Conservation (phyloP, 257 asterid species). For the Primulina huaijiensis region DNA sequence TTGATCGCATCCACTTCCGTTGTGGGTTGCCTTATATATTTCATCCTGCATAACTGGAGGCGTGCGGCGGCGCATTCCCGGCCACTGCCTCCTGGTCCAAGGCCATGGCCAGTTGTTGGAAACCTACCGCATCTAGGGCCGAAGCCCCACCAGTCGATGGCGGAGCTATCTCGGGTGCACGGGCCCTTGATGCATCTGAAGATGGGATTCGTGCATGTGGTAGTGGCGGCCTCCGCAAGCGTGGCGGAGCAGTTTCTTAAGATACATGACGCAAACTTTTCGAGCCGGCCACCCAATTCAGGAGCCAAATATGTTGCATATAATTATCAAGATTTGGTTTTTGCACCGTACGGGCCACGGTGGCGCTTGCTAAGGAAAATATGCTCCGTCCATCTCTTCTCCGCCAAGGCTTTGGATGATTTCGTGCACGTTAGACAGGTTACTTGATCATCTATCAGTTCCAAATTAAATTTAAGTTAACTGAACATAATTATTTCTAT, state of each 20-base stretch:
- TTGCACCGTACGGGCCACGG: constrained; percentile 93
- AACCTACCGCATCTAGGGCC: constrained; percentile 72
- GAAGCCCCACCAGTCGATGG: constrained; percentile 77
- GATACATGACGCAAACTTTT: constrained; percentile 67
- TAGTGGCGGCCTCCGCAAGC: constrained; percentile 73
- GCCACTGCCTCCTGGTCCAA: constrained; percentile 81
- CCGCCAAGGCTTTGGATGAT: constrained; percentile 74
- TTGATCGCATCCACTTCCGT: constrained; percentile 19
- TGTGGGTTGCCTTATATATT: constrained; percentile 22
- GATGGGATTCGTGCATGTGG: constrained; percentile 73
- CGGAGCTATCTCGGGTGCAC: constrained; percentile 57
- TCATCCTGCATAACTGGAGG: constrained; percentile 7
- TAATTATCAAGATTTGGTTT: constrained; percentile 78
- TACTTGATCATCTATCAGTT: neutral
- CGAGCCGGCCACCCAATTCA: constrained; percentile 79
- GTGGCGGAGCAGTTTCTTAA: constrained; percentile 79
- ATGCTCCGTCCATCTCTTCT: constrained; percentile 70
- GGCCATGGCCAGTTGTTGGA: constrained; percentile 87
- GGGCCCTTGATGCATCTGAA: constrained; percentile 82
- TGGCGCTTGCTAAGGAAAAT: constrained; percentile 82
- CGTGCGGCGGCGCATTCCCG: constrained; percentile 15
- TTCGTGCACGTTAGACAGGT: constrained; percentile 75
- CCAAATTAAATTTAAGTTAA: no score
- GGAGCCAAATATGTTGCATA: constrained; percentile 85
- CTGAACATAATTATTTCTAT: no score